These are phyloP conservation scores for Phytophthora europaea DNA, from an alignment of 352 stramenopile genomes.

Conservation along the genomic window DNA sequence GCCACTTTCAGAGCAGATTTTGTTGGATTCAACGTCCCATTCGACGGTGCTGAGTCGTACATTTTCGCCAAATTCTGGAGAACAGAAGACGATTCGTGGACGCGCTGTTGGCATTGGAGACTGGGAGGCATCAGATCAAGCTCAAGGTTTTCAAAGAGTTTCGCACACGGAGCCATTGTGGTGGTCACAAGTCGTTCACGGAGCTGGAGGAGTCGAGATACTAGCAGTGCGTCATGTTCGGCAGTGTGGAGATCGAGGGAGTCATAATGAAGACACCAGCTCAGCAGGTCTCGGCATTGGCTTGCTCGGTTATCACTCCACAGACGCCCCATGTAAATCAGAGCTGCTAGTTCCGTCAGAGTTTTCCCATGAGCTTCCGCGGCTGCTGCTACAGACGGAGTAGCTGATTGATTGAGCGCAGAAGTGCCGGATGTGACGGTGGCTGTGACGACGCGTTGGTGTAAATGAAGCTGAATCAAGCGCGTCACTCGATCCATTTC, in stretches of 20 bases:
- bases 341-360: conserved; percentile 35
- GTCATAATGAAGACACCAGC: conserved; percentile 43
- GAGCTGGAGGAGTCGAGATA: conserved; percentile 26
- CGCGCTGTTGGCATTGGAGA: conserved; percentile 23
- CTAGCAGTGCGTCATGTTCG: conserved; percentile 26
- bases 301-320: conserved; percentile 19
- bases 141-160: conserved; percentile 31
- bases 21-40: not conserved
- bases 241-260: conserved; percentile 24
- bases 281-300: conserved; percentile 50
- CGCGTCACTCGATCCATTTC: conserved; percentile 46
- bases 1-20: not conserved
- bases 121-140: conserved; percentile 22
- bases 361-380: conserved; percentile 27
- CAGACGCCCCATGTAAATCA: conserved; percentile 49
- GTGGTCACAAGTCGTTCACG: conserved; percentile 38
- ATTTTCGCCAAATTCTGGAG: conserved; percentile 23
- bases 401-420: conserved; percentile 15
- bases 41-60: conserved; percentile 9
- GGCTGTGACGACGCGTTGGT: conserved; percentile 37
- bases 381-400: conserved; percentile 17
- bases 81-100: conserved; percentile 7
- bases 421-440: conserved; percentile 23
- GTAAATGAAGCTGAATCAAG: conserved; percentile 42
- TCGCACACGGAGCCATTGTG: conserved; percentile 10